A percentile compares a stretch with the other conserved stretches of the same genome.
phyloP scores from a whole-genome alignment of 1,139 yeast species.

The Sugiyamaella castrensis region DNA sequence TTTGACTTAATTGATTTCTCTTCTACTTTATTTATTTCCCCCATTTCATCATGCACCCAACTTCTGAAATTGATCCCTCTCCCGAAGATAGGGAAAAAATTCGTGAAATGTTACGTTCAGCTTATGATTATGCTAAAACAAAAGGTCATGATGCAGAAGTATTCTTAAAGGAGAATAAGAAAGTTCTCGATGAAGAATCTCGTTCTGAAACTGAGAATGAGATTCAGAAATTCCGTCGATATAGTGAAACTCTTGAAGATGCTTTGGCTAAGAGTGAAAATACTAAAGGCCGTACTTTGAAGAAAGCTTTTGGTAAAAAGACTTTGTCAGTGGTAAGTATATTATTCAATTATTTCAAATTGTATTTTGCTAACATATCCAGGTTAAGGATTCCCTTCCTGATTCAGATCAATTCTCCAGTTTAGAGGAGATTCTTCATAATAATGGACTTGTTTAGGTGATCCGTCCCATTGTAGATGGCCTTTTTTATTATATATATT shows the following conservation, averaged over 20 bases:
- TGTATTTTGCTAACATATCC: background rate
- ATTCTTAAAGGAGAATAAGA: slow-evolving; percentile 25
- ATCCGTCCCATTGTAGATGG: background rate
- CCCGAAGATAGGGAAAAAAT: slow-evolving; percentile 27
- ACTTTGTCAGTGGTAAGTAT: slow-evolving; percentile 24
- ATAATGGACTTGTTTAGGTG: slow-evolving; percentile 23
- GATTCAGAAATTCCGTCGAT: slow-evolving; percentile 21
- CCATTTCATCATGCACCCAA: slow-evolving; percentile 19
- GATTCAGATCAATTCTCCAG: slow-evolving; percentile 23
- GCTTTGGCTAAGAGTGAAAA: slow-evolving; percentile 28
- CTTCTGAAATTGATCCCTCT: slow-evolving; percentile 31
- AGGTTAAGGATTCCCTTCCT: slow-evolving; percentile 22
- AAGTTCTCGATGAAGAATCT: slow-evolving; percentile 23
- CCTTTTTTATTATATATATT: background rate
- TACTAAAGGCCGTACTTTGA: slow-evolving; percentile 29
- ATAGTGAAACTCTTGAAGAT: slow-evolving; percentile 26
- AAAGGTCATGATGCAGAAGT: slow-evolving; percentile 24
- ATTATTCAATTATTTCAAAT: too few species aligned
- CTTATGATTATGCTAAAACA: slow-evolving; percentile 20
- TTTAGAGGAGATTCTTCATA: slow-evolving; percentile 24
- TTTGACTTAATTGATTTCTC: background rate
- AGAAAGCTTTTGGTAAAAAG: slow-evolving; percentile 31
- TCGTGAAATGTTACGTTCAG: slow-evolving; percentile 24
- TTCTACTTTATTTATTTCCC: background rate
- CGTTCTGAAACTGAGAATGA: slow-evolving; percentile 25